Base-by-base conservation (phyloP, 2,329 filamentous ascomycete genomes). In the Exophiala calicioides region DNA sequence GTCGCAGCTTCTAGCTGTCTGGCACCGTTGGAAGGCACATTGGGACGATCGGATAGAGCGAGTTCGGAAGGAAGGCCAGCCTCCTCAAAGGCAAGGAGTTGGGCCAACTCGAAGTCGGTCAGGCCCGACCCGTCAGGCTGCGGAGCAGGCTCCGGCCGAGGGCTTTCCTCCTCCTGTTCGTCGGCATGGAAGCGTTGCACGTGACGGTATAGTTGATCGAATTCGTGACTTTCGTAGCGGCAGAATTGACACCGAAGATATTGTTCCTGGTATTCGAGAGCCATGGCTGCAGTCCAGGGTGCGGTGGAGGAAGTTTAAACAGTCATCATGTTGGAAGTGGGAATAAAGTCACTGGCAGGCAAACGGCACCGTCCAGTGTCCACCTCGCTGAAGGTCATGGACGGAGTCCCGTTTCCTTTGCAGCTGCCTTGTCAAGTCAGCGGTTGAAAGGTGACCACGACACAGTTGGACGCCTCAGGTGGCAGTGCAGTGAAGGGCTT, bases 41-140 rank as follows among this genome's bases (percentile, higher is more conserved):
- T 42, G 23, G 37, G 38, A 35, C 23, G 39, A 16, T 56, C 50
- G 21, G 38, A 30, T 26, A 53, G 41, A 19, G 53, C 53, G 35
- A 56, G 48, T 45, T 53, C 50, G 36, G 47, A 27, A 37, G 53
- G 53, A 12, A 56, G 41, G 26, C 53, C 53, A n/a, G 50, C 51
- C 45, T 56, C 53, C 29, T 56, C 50, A 37, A 56, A 56, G 7
- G 53, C 53, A 30, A 56, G 51, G 18, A 56, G 34, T 27, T 56
- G 53, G n/a, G 53, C 53, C 30, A 56, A 27, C 18, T 56, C 47
- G 10, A 47, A 43, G 43, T 56, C 53, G 13, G 33, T 49, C 27
- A 54, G 27, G 5, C 36, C 27, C 4, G 36, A 15, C n/a, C 29
- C 18, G 12, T 21, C 13, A 12, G 15, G 13, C 12, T 20, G 19